phyloP scores from a whole-genome alignment of 257 asterid species.

The Vinca minor region DNA sequence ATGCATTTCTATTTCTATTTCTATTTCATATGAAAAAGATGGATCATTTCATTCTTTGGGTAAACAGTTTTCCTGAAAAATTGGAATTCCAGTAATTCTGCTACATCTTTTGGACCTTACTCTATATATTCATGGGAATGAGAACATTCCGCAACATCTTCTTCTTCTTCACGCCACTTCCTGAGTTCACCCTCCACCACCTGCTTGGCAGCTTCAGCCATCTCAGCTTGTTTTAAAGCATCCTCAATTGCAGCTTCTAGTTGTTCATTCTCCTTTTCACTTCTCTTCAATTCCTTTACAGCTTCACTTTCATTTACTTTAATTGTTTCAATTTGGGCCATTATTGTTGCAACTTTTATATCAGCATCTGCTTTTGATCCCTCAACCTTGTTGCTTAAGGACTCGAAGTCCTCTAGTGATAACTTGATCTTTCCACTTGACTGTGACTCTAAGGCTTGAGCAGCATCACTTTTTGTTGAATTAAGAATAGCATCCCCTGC shows the following conservation, averaged over 20 bases:
- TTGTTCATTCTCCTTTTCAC: conserved; percentile 11
- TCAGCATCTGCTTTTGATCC: conserved; percentile 23
- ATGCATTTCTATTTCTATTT: not conserved
- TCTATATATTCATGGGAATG: not conserved
- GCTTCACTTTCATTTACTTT: conserved; percentile 12
- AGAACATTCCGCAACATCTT: conserved; percentile 5
- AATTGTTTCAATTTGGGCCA: conserved; percentile 32
- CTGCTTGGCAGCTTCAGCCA: conserved; percentile 22
- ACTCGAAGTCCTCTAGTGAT: conserved; percentile 18
- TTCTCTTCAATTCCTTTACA: conserved; percentile 14
- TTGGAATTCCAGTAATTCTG: not conserved
- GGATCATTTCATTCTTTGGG: not conserved
- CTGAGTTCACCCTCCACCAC: conserved; percentile 21
- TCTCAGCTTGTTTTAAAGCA: conserved; percentile 21
- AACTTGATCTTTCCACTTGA: conserved; percentile 22
- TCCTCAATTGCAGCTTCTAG: conserved; percentile 20
- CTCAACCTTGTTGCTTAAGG: conserved; percentile 19
- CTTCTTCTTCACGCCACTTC: conserved; percentile 13
- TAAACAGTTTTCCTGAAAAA: not conserved
- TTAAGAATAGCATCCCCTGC: conserved; percentile 35
- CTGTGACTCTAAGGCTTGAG: conserved; percentile 9
- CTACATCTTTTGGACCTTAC: not conserved
- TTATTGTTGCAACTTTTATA: conserved; percentile 29
- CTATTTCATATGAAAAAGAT: not conserved
- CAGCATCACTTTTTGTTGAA: conserved; percentile 19